A percentile compares a stretch with the other conserved stretches of the same genome.
phyloP scores from a whole-genome alignment of 176 grass and related monocot species.

The bread wheat (Triticum aestivum) region DNA sequence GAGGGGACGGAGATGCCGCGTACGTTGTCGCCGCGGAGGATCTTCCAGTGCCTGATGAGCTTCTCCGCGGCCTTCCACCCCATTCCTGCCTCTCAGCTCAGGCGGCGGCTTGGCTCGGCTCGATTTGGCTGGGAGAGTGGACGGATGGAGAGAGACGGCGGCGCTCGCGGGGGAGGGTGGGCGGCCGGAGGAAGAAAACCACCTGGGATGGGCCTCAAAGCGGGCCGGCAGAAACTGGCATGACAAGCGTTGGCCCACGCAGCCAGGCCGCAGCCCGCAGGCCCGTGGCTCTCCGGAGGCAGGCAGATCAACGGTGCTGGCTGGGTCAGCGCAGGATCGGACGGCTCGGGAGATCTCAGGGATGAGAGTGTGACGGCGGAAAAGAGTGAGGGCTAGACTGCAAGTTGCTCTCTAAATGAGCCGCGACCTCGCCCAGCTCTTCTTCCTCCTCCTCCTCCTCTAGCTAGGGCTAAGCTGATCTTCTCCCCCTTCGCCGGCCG shows the following conservation, averaged over 20 bases:
- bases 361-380: background rate
- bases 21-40: slow-evolving; percentile 89
- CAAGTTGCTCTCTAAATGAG: background rate
- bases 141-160: background rate
- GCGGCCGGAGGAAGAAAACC: slow-evolving; percentile 16
- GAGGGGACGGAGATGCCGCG: background rate
- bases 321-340: background rate
- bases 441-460: background rate
- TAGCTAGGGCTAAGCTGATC: slow-evolving; percentile 1
- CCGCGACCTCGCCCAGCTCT: background rate
- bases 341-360: background rate
- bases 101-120: background rate
- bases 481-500: background rate
- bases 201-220: background rate
- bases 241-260: slow-evolving; percentile 14
- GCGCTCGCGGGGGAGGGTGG: slow-evolving; percentile 7
- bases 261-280: background rate
- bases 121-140: background rate
- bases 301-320: background rate
- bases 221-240: background rate
- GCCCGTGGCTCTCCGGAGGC: background rate
- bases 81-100: slow-evolving; percentile 34
- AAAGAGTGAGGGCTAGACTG: slow-evolving; percentile 6
- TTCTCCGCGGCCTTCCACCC: slow-evolving; percentile 91
- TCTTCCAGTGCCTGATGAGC: slow-evolving; percentile 80